Evolutionary conservation across 177 flowering plant genomes (phyloP).

Genomic region (Vitis hybrid): DNA sequence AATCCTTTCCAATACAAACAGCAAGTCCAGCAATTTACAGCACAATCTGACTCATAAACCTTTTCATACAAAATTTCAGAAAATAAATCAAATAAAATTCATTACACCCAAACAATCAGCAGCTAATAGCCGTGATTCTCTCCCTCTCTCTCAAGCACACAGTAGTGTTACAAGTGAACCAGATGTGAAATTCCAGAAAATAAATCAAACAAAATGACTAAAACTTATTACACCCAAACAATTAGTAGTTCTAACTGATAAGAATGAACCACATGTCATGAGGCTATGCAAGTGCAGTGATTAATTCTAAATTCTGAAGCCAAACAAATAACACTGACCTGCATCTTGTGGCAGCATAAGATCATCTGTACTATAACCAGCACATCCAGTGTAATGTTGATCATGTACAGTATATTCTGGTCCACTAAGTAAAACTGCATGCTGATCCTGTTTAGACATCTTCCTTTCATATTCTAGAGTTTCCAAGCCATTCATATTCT

Average conservation of each 20-base stretch:
- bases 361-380: conserved; percentile 23
- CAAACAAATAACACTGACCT: conserved; percentile 31
- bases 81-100: too few species aligned
- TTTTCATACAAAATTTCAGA: too few species aligned
- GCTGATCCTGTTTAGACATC: conserved; percentile 16
- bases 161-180: too few species aligned
- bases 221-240: not conserved
- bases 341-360: conserved; percentile 19
- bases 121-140: too few species aligned
- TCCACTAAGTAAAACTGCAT: conserved; percentile 8
- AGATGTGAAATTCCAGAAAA: not conserved
- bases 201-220: not conserved
- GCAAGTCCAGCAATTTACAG: too few species aligned
- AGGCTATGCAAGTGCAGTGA: not conserved
- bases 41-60: too few species aligned
- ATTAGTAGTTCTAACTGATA: not conserved
- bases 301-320: not conserved
- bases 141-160: too few species aligned
- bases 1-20: too few species aligned
- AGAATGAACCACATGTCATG: not conserved
- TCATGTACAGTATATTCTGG: conserved; percentile 21
- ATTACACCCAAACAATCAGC: too few species aligned
- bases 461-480: conserved; percentile 22
- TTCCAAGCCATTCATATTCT: conserved; percentile 28
- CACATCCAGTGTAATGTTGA: conserved; percentile 15